A percentile compares a stretch with the other conserved stretches of the same genome.
Conservation (phyloP, 495 filamentous ascomycete genomes). For the Lasiosphaeris hirsuta region DNA sequence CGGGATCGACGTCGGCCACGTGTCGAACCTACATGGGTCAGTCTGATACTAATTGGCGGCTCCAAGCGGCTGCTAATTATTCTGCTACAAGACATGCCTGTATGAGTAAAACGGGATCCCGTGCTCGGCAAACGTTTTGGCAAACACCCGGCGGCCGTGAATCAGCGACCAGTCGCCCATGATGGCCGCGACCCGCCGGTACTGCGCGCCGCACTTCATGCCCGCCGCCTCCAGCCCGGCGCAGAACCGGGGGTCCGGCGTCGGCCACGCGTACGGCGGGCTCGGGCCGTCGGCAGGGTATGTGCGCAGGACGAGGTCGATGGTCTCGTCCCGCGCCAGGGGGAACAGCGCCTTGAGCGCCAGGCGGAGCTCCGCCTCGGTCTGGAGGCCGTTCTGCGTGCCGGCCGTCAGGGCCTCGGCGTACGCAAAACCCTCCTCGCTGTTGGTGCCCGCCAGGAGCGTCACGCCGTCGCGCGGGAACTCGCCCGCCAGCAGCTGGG, state of each 20-base stretch:
- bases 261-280: slow-evolving; percentile 3
- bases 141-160: slow-evolving; percentile 1
- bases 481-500: neutral
- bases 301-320: slow-evolving; percentile 2
- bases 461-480: slow-evolving; percentile 2
- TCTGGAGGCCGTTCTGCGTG: neutral
- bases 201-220: slow-evolving; percentile 5
- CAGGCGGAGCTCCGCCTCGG: neutral
- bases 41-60: neutral
- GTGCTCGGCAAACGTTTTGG: slow-evolving; percentile 8
- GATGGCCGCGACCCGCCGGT: slow-evolving; percentile 5
- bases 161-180: slow-evolving; percentile 5
- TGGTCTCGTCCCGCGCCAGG: neutral
- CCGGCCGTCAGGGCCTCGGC: neutral
- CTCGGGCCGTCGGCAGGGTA: slow-evolving; percentile 2
- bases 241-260: slow-evolving; percentile 1
- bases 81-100: slow-evolving; percentile 4
- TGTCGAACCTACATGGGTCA: slow-evolving; percentile 7
- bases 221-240: neutral
- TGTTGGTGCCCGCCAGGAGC: neutral
- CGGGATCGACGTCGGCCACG: slow-evolving; percentile 2
- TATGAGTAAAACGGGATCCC: slow-evolving; percentile 3
- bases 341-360: neutral
- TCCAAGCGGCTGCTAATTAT: neutral
- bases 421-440: slow-evolving; percentile 5